Percentiles rank a stretch among this genome's conserved stretches.
These are phyloP conservation scores for Eremochloa ophiuroides DNA, from an alignment of 176 grass and related monocot genomes.

Conservation along the genomic window DNA sequence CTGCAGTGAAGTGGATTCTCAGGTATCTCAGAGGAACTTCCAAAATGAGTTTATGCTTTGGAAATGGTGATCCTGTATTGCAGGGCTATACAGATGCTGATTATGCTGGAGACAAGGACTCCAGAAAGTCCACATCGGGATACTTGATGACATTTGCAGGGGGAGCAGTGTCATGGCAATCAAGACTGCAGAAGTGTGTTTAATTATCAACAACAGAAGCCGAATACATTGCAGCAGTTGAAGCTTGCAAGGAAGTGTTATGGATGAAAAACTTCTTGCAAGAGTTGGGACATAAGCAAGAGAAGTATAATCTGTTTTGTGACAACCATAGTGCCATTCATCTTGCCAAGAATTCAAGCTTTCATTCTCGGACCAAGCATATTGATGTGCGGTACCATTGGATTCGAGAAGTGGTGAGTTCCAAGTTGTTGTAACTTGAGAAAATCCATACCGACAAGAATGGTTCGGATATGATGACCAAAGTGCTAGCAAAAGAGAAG, in stretches of 20 bases:
- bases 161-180: not conserved
- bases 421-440: not conserved
- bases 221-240: not conserved
- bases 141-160: not conserved
- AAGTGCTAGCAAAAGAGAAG: not conserved
- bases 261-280: not conserved
- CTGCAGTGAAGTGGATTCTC: not conserved
- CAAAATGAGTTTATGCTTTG: not conserved
- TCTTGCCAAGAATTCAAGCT: constrained; percentile 17
- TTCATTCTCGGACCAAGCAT: constrained; percentile 3
- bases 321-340: constrained; percentile 14
- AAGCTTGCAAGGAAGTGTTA: constrained; percentile 21
- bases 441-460: not conserved
- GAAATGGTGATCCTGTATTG: not conserved
- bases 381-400: not conserved
- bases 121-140: not conserved
- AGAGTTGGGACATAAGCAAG: not conserved
- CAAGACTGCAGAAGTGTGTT: not conserved
- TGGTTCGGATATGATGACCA: not conserved
- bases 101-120: not conserved
- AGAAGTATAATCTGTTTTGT: not conserved
- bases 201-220: not conserved
- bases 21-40: not conserved
- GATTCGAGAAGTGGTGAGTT: constrained; percentile 1
- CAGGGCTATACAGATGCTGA: not conserved